Base-by-base conservation (phyloP, 1,284 basidiomycete genomes). In the Peniophora sp. region DNA sequence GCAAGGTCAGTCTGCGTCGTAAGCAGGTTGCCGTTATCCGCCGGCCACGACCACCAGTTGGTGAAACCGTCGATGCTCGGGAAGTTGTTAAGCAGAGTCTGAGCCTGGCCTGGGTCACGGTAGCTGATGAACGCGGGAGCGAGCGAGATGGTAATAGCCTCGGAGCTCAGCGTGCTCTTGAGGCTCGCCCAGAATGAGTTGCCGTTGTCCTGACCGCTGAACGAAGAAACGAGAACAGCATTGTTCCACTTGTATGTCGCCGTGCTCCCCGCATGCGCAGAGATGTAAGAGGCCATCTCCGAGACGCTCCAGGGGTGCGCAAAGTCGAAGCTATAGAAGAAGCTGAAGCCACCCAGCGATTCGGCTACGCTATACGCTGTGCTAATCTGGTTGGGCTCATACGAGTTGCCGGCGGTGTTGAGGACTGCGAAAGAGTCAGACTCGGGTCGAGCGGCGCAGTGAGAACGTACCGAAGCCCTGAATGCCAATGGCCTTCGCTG, bases 11-110 rank as follows among this genome's bases (percentile, higher is more conserved):
- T 66, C 24, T 57, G 63, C 10, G 64, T 66, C 11, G 65, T 66
- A 14, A 67, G 55, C 19, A 55, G 53, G 11, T 54, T 49, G 17
- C 59, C 53, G 22, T 61, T 58, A 49, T 67, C 65, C 39, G 55
- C 57, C 34, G 65, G 63, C 65, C 65, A 67, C 11, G 65, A 65
- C 66, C 66, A 69, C 67, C 66, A 69, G 46, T 69, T 68, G 52
- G 67, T 64, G 55, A 68, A 69, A 9, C 66, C 66, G 50, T 68
- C 65, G 23, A 68, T 62, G 20, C 61, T 61, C 8, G 66, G 53
- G 50, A 64, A 69, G 14, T 34, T 60, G n/a, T 52, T 57, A n/a
- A 65, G 47, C 24, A 68, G 43, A 36, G 50, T 43, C 35, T 52
- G 52, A 6, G 65, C 62, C 2, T 52, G 49, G n/a, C 48, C 45